Percentiles rank a stretch among this genome's conserved stretches.
These are phyloP conservation scores for Thinopyrum elongatum DNA, from an alignment of 176 grass and related monocot genomes.

Conservation along the genomic window DNA sequence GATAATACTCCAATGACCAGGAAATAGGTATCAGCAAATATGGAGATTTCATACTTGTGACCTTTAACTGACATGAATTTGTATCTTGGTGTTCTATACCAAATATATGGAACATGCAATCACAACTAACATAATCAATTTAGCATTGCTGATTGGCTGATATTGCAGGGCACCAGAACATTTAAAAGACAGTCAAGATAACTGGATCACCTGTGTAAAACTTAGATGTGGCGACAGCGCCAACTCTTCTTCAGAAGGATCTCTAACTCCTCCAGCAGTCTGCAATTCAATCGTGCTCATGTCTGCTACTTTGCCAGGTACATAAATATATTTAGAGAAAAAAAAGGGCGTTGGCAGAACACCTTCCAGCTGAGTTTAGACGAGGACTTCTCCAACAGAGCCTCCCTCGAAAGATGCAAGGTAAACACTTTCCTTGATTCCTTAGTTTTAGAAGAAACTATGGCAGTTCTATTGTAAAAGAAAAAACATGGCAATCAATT, in stretches of 20 bases:
- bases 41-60: not conserved
- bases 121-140: not conserved
- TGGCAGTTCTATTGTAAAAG: conserved; percentile 22
- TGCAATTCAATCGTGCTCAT: conserved; percentile 24
- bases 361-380: conserved; percentile 44
- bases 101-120: not conserved
- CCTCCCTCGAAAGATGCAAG: conserved; percentile 50
- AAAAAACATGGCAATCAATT: not conserved
- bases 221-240: conserved; percentile 43
- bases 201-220: conserved; percentile 42
- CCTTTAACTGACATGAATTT: not conserved
- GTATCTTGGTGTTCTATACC: not conserved
- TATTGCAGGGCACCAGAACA: not conserved
- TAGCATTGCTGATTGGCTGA: not conserved
- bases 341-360: not conserved
- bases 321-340: not conserved
- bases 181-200: not conserved
- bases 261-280: conserved; percentile 49
- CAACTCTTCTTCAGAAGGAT: conserved; percentile 44
- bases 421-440: conserved; percentile 48
- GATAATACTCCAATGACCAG: not conserved
- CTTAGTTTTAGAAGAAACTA: conserved; percentile 54
- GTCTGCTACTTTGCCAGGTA: conserved; percentile 1
- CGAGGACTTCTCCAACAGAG: conserved; percentile 27
- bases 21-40: not conserved